These are phyloP conservation scores for Coemansia sp. DNA, from an alignment of 192 early-diverging fungal species.

Conservation along the genomic window DNA sequence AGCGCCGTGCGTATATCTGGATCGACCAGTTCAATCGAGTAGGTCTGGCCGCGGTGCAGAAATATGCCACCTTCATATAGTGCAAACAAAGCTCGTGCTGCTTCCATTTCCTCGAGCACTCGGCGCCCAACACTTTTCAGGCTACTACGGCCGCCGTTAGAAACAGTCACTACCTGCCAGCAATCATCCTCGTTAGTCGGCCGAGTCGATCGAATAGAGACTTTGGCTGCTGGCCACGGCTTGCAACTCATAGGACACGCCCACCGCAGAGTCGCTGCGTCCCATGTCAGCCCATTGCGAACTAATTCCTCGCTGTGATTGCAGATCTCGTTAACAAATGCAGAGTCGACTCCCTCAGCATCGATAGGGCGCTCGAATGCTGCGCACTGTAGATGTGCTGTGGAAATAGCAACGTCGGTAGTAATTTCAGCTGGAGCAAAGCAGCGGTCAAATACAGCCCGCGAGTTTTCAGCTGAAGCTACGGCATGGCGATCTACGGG, in stretches of 20 bases:
- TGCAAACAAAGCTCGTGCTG: conserved; percentile 25
- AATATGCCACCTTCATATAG: conserved; percentile 52
- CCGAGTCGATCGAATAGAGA: conserved; percentile 29
- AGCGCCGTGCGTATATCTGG: conserved; percentile 17
- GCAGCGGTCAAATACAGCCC: conserved; percentile 54
- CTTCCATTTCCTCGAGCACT: conserved; percentile 51
- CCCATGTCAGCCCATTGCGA: conserved; percentile 14
- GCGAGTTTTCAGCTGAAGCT: conserved; percentile 29
- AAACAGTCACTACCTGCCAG: conserved; percentile 26
- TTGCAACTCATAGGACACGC: conserved; percentile 23
- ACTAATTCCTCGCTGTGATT: background rate
- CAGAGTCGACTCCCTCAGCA: background rate
- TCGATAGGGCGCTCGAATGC: conserved; percentile 61
- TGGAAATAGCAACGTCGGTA: conserved; percentile 31
- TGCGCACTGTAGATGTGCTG: conserved; percentile 74
- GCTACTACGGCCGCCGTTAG: background rate
- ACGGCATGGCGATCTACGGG: conserved; percentile 61
- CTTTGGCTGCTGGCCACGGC: conserved; percentile 42
- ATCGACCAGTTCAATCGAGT: conserved; percentile 33
- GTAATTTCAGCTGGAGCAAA: conserved; percentile 47
- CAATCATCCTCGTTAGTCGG: background rate
- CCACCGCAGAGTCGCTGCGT: conserved; percentile 15
- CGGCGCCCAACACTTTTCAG: background rate
- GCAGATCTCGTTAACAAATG: background rate
- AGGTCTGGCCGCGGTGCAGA: conserved; percentile 35